These are phyloP conservation scores for Cruciata laevipes DNA, from an alignment of 257 asterid species.

Conservation along the genomic window DNA sequence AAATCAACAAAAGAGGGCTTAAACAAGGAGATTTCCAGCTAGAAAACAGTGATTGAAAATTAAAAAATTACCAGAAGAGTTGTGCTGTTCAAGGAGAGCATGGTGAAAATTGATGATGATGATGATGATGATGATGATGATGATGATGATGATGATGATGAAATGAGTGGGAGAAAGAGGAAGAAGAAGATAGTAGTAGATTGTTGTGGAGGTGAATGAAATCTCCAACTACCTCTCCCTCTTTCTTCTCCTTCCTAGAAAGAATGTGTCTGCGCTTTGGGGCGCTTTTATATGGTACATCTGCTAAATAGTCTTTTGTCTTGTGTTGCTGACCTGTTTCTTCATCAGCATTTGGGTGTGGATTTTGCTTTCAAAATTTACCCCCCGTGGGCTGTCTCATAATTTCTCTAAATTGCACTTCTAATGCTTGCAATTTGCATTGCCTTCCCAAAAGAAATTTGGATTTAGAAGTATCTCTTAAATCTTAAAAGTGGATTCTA, in stretches of 20 bases:
- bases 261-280: background rate
- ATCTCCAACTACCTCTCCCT: conserved; percentile 10
- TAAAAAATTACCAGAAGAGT: conserved; percentile 44
- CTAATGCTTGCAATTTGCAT: too few species aligned
- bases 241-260: conserved; percentile 9
- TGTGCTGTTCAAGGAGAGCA: conserved; percentile 67
- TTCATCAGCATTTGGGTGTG: background rate
- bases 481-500: too few species aligned
- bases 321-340: background rate
- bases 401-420: background rate
- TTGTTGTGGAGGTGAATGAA: background rate
- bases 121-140: background rate
- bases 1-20: background rate
- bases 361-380: background rate
- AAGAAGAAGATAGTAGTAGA: conserved; percentile 2
- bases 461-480: too few species aligned
- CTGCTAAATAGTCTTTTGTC: background rate
- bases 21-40: background rate
- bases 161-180: background rate
- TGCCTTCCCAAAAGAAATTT: too few species aligned
- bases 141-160: background rate
- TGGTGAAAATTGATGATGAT: conserved; percentile 20
- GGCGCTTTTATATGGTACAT: background rate
- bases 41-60: background rate
- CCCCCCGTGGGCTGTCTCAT: background rate